Evolutionary conservation across 2,329 filamentous ascomycete species (phyloP).

Genomic region (Pseudogymnoascus sp.): DNA sequence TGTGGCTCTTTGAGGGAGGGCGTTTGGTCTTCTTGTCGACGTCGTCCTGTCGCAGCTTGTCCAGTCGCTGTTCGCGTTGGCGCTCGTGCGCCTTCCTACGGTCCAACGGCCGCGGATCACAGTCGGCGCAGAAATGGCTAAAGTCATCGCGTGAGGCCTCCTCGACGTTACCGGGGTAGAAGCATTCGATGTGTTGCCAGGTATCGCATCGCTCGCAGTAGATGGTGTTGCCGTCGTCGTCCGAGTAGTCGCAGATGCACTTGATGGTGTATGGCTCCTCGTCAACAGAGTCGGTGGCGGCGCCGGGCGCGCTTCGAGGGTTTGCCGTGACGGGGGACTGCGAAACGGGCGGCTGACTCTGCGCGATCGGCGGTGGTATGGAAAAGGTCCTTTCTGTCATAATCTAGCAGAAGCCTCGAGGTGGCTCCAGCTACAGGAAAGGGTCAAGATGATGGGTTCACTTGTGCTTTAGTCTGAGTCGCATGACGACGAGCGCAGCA

Average conservation of each 20-base stretch:
- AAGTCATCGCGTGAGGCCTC: conserved; percentile 63
- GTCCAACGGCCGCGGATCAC: conserved; percentile 70
- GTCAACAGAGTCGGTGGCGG: conserved; percentile 42
- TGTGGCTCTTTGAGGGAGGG: conserved; percentile 69
- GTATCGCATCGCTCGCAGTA: conserved; percentile 93
- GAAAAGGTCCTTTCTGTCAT: conserved; percentile 32
- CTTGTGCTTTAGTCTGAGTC: conserved; percentile 29
- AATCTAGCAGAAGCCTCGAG: conserved; percentile 30
- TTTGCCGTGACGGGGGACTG: conserved; percentile 19
- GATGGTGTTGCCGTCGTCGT: conserved; percentile 96
- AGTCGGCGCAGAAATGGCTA: conserved; percentile 82
- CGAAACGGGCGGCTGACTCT: conserved; percentile 21
- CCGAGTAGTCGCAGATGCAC: conserved; percentile 88
- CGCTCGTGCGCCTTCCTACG: conserved; percentile 65
- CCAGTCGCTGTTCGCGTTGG: conserved; percentile 53
- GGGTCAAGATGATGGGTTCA: conserved; percentile 27
- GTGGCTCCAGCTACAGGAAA: conserved; percentile 26
- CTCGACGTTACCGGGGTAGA: conserved; percentile 68
- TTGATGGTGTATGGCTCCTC: conserved; percentile 92
- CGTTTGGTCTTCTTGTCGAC: conserved; percentile 67
- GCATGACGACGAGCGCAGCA: conserved; percentile 30
- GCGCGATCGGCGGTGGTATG: conserved; percentile 29
- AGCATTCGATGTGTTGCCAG: conserved; percentile 98
- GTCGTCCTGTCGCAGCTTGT: conserved; percentile 38
- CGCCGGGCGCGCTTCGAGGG: conserved; percentile 22